A percentile compares a stretch with the other conserved stretches of the same genome.
phyloP scores from a whole-genome alignment of 768 basidiomycete species.

The Trametes gibbosa region DNA sequence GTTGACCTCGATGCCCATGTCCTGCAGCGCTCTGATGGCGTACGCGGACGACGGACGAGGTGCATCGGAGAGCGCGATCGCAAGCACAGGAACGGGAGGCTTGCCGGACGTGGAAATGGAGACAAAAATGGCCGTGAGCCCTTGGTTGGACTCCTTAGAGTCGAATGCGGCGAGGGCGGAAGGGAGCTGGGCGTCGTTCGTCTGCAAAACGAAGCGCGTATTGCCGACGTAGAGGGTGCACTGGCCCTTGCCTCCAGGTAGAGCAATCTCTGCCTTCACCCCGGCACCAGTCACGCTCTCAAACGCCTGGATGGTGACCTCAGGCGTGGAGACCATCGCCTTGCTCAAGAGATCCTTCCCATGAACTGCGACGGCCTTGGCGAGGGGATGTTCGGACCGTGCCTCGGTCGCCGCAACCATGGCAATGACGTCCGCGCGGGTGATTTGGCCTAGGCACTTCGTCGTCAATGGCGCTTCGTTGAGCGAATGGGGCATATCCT shows the following conservation, averaged over 20 bases:
- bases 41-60: constrained; percentile 83
- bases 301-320: constrained; percentile 65
- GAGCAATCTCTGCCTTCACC: constrained; percentile 64
- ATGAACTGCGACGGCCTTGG: constrained; percentile 85
- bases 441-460: constrained; percentile 60
- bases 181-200: constrained; percentile 53
- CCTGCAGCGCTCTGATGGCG: constrained; percentile 76
- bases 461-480: constrained; percentile 23
- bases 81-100: constrained; percentile 59
- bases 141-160: constrained; percentile 61
- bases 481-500: constrained; percentile 1
- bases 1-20: constrained; percentile 89
- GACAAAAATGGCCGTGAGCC: constrained; percentile 85
- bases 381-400: constrained; percentile 93
- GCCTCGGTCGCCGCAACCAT: constrained; percentile 87
- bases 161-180: constrained; percentile 63
- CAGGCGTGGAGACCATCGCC: constrained; percentile 41
- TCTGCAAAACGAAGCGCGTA: constrained; percentile 62
- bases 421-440: constrained; percentile 63
- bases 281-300: constrained; percentile 90
- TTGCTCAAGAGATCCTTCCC: constrained; percentile 61
- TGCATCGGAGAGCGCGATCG: constrained; percentile 82
- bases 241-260: constrained; percentile 43
- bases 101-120: constrained; percentile 52
- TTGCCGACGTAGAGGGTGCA: constrained; percentile 75